phyloP scores from a whole-genome alignment of 2,329 filamentous ascomycete genomes.

The Claviceps lovelessii region DNA sequence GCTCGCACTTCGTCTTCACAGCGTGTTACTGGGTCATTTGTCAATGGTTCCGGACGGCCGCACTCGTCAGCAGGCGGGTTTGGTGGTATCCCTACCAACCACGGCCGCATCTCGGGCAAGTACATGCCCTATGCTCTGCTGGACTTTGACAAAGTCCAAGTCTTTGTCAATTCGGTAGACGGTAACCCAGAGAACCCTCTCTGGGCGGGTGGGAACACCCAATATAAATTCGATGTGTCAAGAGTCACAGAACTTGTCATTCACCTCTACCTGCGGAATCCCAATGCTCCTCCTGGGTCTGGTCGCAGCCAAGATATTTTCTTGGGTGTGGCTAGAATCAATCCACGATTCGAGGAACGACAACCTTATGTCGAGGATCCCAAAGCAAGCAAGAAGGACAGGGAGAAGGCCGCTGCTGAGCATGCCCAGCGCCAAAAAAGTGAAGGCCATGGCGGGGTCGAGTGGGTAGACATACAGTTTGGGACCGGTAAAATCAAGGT shows the following conservation, averaged over 20 bases:
- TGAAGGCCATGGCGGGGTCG: conserved; percentile 55
- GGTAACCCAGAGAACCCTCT: conserved; percentile 87
- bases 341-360: conserved; percentile 79
- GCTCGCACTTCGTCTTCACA: conserved; percentile 44
- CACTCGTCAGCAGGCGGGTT: conserved; percentile 80
- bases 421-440: conserved; percentile 38
- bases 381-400: conserved; percentile 74
- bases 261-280: conserved; percentile 89
- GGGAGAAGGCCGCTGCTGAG: conserved; percentile 59
- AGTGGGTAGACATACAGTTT: conserved; percentile 86
- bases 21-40: conserved; percentile 46
- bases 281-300: conserved; percentile 66
- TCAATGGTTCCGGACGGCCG: conserved; percentile 49
- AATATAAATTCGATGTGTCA: conserved; percentile 99
- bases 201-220: conserved; percentile 96
- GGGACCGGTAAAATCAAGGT: conserved; percentile 80
- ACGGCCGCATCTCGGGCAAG: conserved; percentile 89
- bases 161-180: conserved; percentile 94
- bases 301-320: conserved; percentile 95
- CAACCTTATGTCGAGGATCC: conserved; percentile 60
- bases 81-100: conserved; percentile 74
- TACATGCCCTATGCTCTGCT: conserved; percentile 93
- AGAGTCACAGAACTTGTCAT: conserved; percentile 81
- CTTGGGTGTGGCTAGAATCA: conserved; percentile 77
- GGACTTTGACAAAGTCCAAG: conserved; percentile 97